These are phyloP conservation scores for Saccharomycopsis babjevae DNA, from an alignment of 805 yeast species.

Conservation along the genomic window DNA sequence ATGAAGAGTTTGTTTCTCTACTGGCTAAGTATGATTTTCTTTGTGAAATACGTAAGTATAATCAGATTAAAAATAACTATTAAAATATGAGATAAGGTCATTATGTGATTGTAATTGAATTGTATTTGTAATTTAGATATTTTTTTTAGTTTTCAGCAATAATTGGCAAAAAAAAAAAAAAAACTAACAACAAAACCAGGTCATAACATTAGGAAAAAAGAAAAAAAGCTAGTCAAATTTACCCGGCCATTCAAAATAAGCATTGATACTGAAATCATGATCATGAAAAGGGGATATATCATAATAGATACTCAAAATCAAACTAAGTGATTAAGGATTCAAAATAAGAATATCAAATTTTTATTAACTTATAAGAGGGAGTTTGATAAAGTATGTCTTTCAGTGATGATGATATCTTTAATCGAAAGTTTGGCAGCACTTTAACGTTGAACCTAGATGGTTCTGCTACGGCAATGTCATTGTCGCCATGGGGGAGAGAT, in stretches of 20 bases:
- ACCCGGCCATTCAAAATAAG: not conserved
- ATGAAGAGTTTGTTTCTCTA: too few relatives aligned
- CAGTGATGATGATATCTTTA: not conserved
- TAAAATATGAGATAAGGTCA: too few relatives aligned
- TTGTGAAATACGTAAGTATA: too few relatives aligned
- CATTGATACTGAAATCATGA: not conserved
- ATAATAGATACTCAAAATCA: not conserved
- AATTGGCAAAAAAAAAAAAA: not conserved
- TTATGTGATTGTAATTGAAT: too few relatives aligned
- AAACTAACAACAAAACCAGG: not conserved
- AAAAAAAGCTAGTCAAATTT: not conserved
- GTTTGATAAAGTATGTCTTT: not conserved
- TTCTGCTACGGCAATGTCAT: constrained; percentile 82
- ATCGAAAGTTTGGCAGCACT: constrained; percentile 9
- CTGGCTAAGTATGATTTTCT: too few relatives aligned
- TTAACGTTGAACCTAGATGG: constrained; percentile 41
- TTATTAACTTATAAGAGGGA: not conserved
- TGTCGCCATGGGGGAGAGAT: constrained; percentile 85
- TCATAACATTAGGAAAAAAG: not conserved
- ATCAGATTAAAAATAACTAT: too few relatives aligned
- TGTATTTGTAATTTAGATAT: too few relatives aligned
- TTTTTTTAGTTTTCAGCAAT: not conserved
- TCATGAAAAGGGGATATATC: not conserved
- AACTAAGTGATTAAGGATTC: not conserved
- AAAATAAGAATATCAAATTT: not conserved